These are phyloP conservation scores for Peniophora sp. DNA, from an alignment of 1,284 basidiomycete species.

Conservation along the genomic window DNA sequence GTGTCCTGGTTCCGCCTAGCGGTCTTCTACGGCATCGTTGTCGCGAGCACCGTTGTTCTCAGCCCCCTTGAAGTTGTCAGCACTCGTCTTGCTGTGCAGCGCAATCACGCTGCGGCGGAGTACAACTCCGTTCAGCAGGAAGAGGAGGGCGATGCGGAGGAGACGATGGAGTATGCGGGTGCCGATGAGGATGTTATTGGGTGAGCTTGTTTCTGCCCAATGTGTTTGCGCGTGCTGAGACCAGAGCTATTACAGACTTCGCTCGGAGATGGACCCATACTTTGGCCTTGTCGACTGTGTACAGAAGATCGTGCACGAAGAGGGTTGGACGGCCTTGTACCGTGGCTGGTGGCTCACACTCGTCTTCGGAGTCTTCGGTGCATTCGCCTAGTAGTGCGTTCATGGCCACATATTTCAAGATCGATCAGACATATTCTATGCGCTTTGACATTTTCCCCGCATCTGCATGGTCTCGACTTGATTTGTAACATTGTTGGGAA, in stretches of 20 bases:
- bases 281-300: conserved; percentile 70
- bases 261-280: conserved; percentile 76
- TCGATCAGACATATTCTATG: too few species aligned
- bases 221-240: too few species aligned
- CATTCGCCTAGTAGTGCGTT: conserved; percentile 8
- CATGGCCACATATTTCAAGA: too few species aligned
- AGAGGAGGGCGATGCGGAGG: conserved; percentile 61
- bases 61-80: conserved; percentile 80
- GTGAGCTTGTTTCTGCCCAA: conserved; percentile 27
- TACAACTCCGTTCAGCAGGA: conserved; percentile 68
- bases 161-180: conserved; percentile 62
- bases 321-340: conserved; percentile 72
- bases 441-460: not conserved
- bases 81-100: conserved; percentile 76
- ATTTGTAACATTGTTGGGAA: too few species aligned
- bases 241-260: not conserved
- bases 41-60: conserved; percentile 56
- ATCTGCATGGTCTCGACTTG: conserved; percentile 2
- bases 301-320: conserved; percentile 77
- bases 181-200: conserved; percentile 86
- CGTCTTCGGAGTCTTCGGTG: conserved; percentile 27
- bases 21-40: conserved; percentile 56
- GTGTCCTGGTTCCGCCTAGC: conserved; percentile 40
- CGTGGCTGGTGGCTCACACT: conserved; percentile 86
- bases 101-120: conserved; percentile 69